Base-by-base conservation (phyloP, 2,329 filamentous ascomycete genomes). In the Claviceps purpurea region DNA sequence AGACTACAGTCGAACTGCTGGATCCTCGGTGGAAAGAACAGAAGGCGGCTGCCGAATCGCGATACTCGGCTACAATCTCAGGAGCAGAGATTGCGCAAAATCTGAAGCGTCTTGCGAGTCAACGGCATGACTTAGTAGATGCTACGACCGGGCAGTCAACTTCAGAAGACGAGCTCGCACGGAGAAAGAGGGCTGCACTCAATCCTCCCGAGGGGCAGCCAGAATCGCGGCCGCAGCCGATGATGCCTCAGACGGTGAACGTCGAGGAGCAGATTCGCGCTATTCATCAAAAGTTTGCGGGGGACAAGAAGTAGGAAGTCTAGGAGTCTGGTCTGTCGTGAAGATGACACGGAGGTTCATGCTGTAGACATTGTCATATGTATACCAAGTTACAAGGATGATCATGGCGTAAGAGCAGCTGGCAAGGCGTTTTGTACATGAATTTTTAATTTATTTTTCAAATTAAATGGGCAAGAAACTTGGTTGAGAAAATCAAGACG, bases 1-100 rank as follows among this genome's bases (percentile, higher is more conserved):
- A 18, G n/a, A 16, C 13, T 30, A 5, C 5, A 85, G 86, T 97
- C 64, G 91, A 97, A 69, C 77, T 96, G 47, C 78, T 96, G 54
- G 91, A 97, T 65, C 91, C 91, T 0, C 81, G 86, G 54, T 97
- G 91, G 90, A 95, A 95, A 66, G 90, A 96, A 65, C 90, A 97
- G 66, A 89, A 89, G 59, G 86, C 87, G 53, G 95, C 95, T 66
- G 82, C 87, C 16, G 89, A 95, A 46, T 82, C 86, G 13, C 84
- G 91, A 56, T 88, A 85, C 57, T 81, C 87, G 1, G 90, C 89
- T 10, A 96, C 95, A 61, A 71, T 95, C 10, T 87, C 85, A 1
- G 91, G 88, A 3, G 81, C 78, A 38, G 91, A 97, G 60, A 89
- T 95, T 46, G 90, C 89, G 50, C 90, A 89, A 66, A 96, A 97